Percentiles rank a stretch among this genome's conserved stretches.
Conservation (phyloP, 1,284 basidiomycete genomes). For the Apiotrichum montevideense region DNA sequence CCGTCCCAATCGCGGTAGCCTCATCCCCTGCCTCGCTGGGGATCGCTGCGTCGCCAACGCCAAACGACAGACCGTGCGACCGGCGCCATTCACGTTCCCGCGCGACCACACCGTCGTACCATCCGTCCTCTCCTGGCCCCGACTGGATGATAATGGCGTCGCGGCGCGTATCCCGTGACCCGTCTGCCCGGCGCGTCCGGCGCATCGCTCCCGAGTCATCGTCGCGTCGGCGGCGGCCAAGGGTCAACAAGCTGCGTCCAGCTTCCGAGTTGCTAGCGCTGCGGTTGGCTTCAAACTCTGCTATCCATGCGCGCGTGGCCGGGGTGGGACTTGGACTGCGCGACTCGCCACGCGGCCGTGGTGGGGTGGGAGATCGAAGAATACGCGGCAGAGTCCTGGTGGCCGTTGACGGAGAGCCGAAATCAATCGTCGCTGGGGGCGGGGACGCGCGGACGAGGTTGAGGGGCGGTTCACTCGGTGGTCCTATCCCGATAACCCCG, state of each 20-base stretch:
- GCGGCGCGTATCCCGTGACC: conserved; percentile 11
- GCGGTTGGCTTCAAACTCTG: conserved; percentile 1
- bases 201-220: conserved; percentile 4
- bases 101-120: background rate
- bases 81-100: background rate
- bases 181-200: background rate
- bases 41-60: background rate
- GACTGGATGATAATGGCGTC: conserved; percentile 13
- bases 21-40: background rate
- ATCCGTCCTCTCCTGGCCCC: background rate
- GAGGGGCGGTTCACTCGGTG: background rate
- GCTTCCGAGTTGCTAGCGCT: background rate
- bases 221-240: background rate
- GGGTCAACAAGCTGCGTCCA: background rate
- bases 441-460: conserved; percentile 2
- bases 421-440: background rate
- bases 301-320: conserved; percentile 6
- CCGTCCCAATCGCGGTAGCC: background rate
- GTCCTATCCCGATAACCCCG: background rate
- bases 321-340: conserved; percentile 1
- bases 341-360: background rate
- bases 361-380: no score
- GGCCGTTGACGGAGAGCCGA: no score
- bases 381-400: no score
- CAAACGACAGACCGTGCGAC: background rate